Conservation (phyloP, 1,284 basidiomycete genomes). For the Sutorius eximius region DNA sequence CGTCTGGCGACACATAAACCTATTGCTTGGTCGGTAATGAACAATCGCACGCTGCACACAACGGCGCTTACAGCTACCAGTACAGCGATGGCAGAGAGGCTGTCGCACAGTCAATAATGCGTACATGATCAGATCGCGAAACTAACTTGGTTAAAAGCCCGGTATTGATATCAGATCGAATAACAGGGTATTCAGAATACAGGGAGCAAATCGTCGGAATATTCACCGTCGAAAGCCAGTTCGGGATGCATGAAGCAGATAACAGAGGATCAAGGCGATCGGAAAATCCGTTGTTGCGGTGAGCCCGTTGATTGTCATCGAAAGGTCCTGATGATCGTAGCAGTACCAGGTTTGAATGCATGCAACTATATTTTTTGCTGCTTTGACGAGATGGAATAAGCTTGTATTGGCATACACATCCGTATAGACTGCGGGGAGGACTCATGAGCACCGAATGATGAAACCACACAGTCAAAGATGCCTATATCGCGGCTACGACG, state of each 20-base stretch:
- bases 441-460: not conserved
- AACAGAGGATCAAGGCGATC: slow-evolving; percentile 51
- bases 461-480: not conserved
- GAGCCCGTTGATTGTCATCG: not conserved
- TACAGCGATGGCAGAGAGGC: too few species aligned
- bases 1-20: too few species aligned
- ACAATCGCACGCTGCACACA: too few species aligned
- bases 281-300: slow-evolving; percentile 48
- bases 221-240: slow-evolving; percentile 52
- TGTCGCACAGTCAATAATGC: too few species aligned
- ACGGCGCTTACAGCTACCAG: too few species aligned
- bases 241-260: slow-evolving; percentile 48
- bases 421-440: not conserved
- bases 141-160: too few species aligned
- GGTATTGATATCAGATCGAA: too few species aligned
- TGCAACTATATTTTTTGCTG: not conserved
- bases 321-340: not conserved
- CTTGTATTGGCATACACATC: not conserved
- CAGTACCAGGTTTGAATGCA: not conserved
- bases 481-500: not conserved
- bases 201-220: not conserved
- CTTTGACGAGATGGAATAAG: not conserved
- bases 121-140: too few species aligned
- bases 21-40: too few species aligned
- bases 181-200: too few species aligned